Base-by-base conservation (phyloP, 2,329 filamentous ascomycete genomes). In the Bipolaris cookei region DNA sequence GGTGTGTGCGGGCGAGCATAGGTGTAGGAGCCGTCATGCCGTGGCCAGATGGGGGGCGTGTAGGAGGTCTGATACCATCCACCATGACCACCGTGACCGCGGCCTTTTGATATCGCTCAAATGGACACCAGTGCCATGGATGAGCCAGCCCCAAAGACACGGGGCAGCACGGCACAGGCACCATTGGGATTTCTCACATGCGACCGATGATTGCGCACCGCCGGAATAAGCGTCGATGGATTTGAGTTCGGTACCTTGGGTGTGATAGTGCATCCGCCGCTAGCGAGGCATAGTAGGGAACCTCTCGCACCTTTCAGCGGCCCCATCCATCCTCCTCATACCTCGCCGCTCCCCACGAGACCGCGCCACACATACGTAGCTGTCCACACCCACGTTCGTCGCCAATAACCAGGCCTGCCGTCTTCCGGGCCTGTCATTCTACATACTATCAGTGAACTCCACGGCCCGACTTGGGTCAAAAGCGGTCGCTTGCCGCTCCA, bases 401-500 rank as follows among this genome's bases (percentile, higher is more conserved):
- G 28, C 34, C 28, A 8, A 23, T 20, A 45, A 34, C 30, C 28
- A 35, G 42, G 4, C 34, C 32, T 16, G 14, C 18, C 42, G 11
- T 37, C 32, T 13, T 30, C 13, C 35, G 45, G 28, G 21, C 18
- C 30, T 16, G 23, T 8, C 11, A 35, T 41, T 39, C 30, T 30
- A 30, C 25, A 16, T 16, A 11, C 23, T 14, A 28, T 16, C n/a
- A 53, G 46, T 32, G 34, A 39, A 47, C 50, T 52, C n/a, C 60
- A 54, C 51, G 51, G 53, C 30, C 54, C 41, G 51, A 52, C 51
- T 52, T 53, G 51, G 44, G 51, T 49, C 56, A 42, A 55, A 56
- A 58, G 62, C 63, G 63, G 63, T 64, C 60, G 62, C 54, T 63
- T 66, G 62, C 67, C 66, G 49, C 60, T 56, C 49, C 58, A 60